Conservation (phyloP, 2,329 filamentous ascomycete genomes). For the Fusarium sp. region DNA sequence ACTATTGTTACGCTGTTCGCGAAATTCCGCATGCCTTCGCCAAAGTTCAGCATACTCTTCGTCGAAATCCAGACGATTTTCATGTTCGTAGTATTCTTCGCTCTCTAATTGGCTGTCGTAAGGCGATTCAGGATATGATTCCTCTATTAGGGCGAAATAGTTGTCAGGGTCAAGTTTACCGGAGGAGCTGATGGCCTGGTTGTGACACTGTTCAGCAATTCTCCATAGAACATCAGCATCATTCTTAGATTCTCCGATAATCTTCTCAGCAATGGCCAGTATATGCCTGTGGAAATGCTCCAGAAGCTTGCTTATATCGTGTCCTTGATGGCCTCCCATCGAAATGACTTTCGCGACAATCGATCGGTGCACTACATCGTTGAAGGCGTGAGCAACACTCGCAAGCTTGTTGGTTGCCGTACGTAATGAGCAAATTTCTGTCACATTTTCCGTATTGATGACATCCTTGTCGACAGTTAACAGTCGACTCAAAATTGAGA, state of each 20-base stretch:
- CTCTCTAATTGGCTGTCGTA: background rate
- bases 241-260: background rate
- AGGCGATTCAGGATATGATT: background rate
- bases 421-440: accelerated
- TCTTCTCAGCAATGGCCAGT: background rate
- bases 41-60: background rate
- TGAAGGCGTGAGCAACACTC: accelerated
- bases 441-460: accelerated
- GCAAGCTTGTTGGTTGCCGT: background rate
- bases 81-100: background rate
- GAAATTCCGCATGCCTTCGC: background rate
- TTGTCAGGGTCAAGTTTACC: accelerated
- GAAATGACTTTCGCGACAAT: background rate
- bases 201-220: background rate
- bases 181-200: background rate
- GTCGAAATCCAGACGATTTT: background rate
- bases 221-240: background rate
- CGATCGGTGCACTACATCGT: background rate
- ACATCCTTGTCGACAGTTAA: accelerated
- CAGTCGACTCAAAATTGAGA: background rate
- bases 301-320: background rate
- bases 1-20: background rate
- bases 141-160: background rate
- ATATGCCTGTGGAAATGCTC: background rate
- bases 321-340: background rate